Evolutionary conservation across 2,329 filamentous ascomycete species (phyloP).

Genomic region (Byssothecium circinans): DNA sequence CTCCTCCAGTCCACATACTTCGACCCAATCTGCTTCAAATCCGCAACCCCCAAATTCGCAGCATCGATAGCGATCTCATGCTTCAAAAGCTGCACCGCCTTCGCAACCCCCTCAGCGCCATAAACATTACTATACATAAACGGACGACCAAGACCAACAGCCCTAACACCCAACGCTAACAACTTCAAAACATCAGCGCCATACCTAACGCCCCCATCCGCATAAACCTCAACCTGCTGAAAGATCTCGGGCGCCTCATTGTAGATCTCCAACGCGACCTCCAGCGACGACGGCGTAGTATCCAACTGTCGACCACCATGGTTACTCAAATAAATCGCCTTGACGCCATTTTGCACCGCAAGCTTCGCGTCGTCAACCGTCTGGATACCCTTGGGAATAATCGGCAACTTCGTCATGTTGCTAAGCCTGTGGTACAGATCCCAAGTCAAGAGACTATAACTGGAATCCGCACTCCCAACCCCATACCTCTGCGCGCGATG

Average conservation of each 20-base stretch:
- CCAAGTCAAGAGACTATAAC: slow-evolving; percentile 38
- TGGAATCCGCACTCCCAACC: slow-evolving; percentile 33
- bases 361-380: slow-evolving; percentile 45
- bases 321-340: slow-evolving; percentile 47
- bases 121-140: slow-evolving; percentile 58
- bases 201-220: slow-evolving; percentile 46
- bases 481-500: slow-evolving; percentile 40
- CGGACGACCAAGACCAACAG: slow-evolving; percentile 52
- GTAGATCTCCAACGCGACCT: slow-evolving; percentile 76
- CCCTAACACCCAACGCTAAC: slow-evolving; percentile 43
- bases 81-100: slow-evolving; percentile 55
- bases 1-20: slow-evolving; percentile 25
- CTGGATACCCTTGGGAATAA: slow-evolving; percentile 47
- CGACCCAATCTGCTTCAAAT: slow-evolving; percentile 33
- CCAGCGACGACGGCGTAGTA: slow-evolving; percentile 66
- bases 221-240: slow-evolving; percentile 44
- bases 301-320: slow-evolving; percentile 47
- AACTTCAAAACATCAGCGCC: slow-evolving; percentile 44
- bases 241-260: slow-evolving; percentile 50
- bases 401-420: slow-evolving; percentile 42
- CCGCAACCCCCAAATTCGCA: slow-evolving; percentile 34
- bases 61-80: slow-evolving; percentile 49
- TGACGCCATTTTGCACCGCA: slow-evolving; percentile 39
- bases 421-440: slow-evolving; percentile 38
- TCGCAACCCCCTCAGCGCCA: slow-evolving; percentile 64